Percentiles rank a stretch among this genome's conserved stretches.
Evolutionary conservation across 139 green algal species (phyloP).

Genomic region (Edaphochlamys debaryana): DNA sequence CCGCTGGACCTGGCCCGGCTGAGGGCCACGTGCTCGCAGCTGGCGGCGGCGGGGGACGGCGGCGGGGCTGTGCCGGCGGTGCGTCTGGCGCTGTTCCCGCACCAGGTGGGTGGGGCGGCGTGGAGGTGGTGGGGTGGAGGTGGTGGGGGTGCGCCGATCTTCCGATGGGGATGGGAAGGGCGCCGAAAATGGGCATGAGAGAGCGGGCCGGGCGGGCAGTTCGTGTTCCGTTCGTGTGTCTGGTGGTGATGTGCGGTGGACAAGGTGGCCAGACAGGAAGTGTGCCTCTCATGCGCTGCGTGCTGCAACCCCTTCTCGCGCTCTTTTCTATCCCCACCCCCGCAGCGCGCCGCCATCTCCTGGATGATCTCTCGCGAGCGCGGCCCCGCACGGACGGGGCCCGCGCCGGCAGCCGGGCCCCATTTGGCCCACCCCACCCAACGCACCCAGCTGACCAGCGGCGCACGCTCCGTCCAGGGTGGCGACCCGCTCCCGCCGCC

Average conservation of each 20-base stretch:
- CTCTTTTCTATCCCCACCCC: too few species aligned
- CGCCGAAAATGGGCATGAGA: too few species aligned
- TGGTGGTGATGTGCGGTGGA: too few species aligned
- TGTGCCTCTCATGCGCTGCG: too few species aligned
- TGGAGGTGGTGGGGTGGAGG: background rate
- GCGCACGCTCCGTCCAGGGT: too few species aligned
- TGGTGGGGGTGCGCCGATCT: background rate
- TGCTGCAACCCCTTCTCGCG: too few species aligned
- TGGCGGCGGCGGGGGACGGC: constrained; percentile 14
- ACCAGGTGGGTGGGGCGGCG: constrained; percentile 4
- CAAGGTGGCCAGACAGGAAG: too few species aligned
- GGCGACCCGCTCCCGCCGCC: too few species aligned
- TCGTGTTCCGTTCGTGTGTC: too few species aligned
- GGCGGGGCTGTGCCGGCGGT: constrained; percentile 12
- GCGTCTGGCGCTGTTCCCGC: constrained; percentile 25
- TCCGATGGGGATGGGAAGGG: background rate
- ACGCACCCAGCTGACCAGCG: too few species aligned
- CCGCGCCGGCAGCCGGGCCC: background rate
- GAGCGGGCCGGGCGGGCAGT: too few species aligned
- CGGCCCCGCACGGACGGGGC: background rate
- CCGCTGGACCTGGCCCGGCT: constrained; percentile 42
- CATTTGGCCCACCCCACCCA: too few species aligned
- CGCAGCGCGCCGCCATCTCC: constrained; percentile 25
- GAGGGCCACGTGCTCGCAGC: background rate
- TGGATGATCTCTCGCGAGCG: constrained; percentile 39